These are phyloP conservation scores for Sporobolus alterniflorus DNA, from an alignment of 202 grass and related monocot species.

Conservation along the genomic window DNA sequence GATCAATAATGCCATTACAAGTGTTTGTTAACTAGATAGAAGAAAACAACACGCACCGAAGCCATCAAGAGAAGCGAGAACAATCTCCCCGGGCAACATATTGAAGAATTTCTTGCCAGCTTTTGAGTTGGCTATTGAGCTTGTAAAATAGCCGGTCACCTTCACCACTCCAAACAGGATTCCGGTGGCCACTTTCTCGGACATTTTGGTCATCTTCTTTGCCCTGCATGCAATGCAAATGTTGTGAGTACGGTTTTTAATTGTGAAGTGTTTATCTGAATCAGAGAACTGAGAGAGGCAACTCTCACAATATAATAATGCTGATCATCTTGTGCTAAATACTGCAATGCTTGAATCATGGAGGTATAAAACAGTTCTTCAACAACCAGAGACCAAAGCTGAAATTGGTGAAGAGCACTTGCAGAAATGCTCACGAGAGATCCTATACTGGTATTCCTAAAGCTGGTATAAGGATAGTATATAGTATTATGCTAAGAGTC, in stretches of 20 bases:
- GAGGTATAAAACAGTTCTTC: neutral
- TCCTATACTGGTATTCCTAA: no score
- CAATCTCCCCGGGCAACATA: constrained; percentile 71
- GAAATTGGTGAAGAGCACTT: neutral
- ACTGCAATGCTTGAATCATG: neutral
- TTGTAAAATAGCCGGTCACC: constrained; percentile 71
- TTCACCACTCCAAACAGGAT: constrained; percentile 80
- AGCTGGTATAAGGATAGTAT: no score
- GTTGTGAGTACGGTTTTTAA: neutral
- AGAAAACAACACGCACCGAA: constrained; percentile 70
- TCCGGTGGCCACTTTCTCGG: constrained; percentile 79
- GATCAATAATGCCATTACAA: neutral
- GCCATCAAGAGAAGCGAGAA: constrained; percentile 95
- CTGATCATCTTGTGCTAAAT: neutral
- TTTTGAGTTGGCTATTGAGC: constrained; percentile 73
- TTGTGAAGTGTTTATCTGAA: neutral
- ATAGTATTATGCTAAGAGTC: no score
- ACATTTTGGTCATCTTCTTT: constrained; percentile 80
- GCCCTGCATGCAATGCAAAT: constrained; percentile 55
- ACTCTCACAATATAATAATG: neutral
- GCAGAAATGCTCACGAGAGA: neutral
- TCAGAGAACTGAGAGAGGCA: neutral
- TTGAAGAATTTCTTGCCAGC: constrained; percentile 71
- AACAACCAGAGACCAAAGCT: neutral
- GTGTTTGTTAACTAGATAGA: no score